Evolutionary conservation across 805 yeast species (phyloP).

Genomic region (Scheffersomyces stipitis): DNA sequence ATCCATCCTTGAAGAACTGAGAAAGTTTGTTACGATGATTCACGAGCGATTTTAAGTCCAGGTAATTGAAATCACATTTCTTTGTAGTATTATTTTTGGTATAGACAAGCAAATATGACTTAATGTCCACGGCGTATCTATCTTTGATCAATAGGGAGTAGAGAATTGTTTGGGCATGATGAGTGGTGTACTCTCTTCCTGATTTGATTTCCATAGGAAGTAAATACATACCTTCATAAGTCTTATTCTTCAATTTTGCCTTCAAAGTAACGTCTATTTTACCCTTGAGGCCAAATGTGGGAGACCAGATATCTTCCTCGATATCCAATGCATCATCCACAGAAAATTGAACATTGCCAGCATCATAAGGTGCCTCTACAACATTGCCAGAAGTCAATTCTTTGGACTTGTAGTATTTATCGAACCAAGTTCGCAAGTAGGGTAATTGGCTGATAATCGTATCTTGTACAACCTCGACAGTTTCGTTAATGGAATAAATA

Average conservation of each 20-base stretch:
- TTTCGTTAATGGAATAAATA: slow-evolving; percentile 57
- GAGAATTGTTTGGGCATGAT: slow-evolving; percentile 82
- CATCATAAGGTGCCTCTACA: slow-evolving; percentile 7
- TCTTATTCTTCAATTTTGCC: slow-evolving; percentile 42
- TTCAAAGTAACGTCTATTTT: slow-evolving; percentile 84
- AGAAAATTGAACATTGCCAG: slow-evolving; percentile 5
- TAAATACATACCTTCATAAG: slow-evolving; percentile 45
- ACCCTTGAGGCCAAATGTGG: slow-evolving; percentile 86
- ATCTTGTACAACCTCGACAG: slow-evolving; percentile 40
- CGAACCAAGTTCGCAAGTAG: slow-evolving; percentile 54
- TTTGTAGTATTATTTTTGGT: slow-evolving; percentile 59
- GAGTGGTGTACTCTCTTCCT: slow-evolving; percentile 65
- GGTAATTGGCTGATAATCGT: slow-evolving; percentile 49
- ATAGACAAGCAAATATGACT: slow-evolving; percentile 69
- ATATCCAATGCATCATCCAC: slow-evolving; percentile 71
- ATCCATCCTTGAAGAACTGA: slow-evolving; percentile 50
- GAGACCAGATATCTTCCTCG: slow-evolving; percentile 92
- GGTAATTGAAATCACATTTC: slow-evolving; percentile 49
- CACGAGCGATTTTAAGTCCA: slow-evolving; percentile 66
- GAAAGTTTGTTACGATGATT: slow-evolving; percentile 74
- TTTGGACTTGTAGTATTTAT: slow-evolving; percentile 41
- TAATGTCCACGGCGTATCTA: slow-evolving; percentile 68
- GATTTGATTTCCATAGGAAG: slow-evolving; percentile 91
- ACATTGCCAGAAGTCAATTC: slow-evolving; percentile 7
- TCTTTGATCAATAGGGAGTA: slow-evolving; percentile 80